Conservation (phyloP, 345 rosid species). For the Eucalyptus guilfoylei region DNA sequence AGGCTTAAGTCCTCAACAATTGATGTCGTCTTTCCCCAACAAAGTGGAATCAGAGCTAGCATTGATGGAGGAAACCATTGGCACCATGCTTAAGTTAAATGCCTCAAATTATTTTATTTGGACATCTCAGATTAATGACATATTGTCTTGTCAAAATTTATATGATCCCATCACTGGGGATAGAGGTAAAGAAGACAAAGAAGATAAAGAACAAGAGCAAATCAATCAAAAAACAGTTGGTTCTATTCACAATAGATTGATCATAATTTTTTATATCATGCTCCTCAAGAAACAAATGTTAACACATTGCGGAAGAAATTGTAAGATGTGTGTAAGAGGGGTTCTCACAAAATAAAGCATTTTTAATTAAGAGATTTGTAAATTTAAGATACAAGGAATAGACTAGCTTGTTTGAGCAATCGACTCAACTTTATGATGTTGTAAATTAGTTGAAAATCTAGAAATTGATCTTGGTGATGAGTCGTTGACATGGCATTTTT, state of each 20-base stretch:
- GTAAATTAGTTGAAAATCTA: too few relatives aligned
- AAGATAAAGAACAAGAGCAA: not conserved
- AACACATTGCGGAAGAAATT: too few relatives aligned
- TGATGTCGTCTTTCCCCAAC: accelerated
- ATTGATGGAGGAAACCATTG: not conserved
- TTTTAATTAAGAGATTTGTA: not conserved
- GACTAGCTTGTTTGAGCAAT: not conserved
- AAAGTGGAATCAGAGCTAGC: not conserved
- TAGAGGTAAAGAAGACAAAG: too few relatives aligned
- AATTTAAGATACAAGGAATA: too few relatives aligned
- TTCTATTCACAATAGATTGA: too few relatives aligned
- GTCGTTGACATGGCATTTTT: too few relatives aligned
- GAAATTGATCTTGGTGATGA: not conserved
- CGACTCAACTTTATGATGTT: too few relatives aligned
- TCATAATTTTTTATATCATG: not conserved
- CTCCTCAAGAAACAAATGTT: not conserved
- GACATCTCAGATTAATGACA: not conserved
- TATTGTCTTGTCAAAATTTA: too few relatives aligned
- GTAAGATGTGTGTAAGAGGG: not conserved
- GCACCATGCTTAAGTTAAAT: not conserved
- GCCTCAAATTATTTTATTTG: not conserved
- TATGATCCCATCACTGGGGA: too few relatives aligned
- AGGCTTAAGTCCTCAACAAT: too few relatives aligned
- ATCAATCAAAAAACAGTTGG: too few relatives aligned
- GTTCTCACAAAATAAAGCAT: too few relatives aligned